Evolutionary conservation across 2,329 filamentous ascomycete genomes (phyloP).

Genomic region (Paecilomyces dactylethromorphus): DNA sequence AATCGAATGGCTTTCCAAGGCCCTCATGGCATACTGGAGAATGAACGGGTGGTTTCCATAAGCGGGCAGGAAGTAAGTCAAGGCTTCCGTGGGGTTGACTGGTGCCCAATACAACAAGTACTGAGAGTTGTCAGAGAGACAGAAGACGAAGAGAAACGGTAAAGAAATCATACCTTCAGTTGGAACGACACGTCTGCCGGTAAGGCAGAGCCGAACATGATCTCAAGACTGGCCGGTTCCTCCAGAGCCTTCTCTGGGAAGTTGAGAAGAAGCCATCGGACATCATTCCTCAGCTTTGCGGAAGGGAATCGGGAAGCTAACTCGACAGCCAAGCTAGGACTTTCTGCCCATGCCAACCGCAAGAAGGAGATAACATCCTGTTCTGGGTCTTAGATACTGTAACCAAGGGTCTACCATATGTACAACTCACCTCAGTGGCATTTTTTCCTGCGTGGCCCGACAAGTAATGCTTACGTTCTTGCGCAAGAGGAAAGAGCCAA

Average conservation of each 20-base stretch:
- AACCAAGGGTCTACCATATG: background rate
- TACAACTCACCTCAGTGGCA: slow-evolving; percentile 30
- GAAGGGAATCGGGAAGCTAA: slow-evolving; percentile 73
- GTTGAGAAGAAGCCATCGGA: slow-evolving; percentile 73
- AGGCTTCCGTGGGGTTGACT: slow-evolving; percentile 85
- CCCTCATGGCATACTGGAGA: slow-evolving; percentile 93
- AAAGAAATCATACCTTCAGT: slow-evolving; percentile 57
- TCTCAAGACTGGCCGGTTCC: slow-evolving; percentile 74
- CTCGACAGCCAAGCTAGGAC: slow-evolving; percentile 80
- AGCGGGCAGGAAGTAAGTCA: slow-evolving; percentile 85
- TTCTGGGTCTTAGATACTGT: background rate
- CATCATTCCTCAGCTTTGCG: slow-evolving; percentile 63
- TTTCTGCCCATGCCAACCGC: slow-evolving; percentile 79
- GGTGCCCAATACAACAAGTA: slow-evolving; percentile 91
- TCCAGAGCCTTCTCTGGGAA: slow-evolving; percentile 76
- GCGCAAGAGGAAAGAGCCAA: slow-evolving; percentile 78
- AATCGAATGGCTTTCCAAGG: slow-evolving; percentile 88
- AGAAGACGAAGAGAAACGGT: background rate
- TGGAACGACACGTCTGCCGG: slow-evolving; percentile 76
- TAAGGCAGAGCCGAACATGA: slow-evolving; percentile 70
- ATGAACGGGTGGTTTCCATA: slow-evolving; percentile 90
- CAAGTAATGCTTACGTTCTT: slow-evolving; percentile 50
- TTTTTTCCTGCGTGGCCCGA: slow-evolving; percentile 37
- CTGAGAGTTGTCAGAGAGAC: slow-evolving; percentile 39
- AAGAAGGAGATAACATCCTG: slow-evolving; percentile 60